Conservation (phyloP, 768 basidiomycete genomes). For the Trametes maxima region DNA sequence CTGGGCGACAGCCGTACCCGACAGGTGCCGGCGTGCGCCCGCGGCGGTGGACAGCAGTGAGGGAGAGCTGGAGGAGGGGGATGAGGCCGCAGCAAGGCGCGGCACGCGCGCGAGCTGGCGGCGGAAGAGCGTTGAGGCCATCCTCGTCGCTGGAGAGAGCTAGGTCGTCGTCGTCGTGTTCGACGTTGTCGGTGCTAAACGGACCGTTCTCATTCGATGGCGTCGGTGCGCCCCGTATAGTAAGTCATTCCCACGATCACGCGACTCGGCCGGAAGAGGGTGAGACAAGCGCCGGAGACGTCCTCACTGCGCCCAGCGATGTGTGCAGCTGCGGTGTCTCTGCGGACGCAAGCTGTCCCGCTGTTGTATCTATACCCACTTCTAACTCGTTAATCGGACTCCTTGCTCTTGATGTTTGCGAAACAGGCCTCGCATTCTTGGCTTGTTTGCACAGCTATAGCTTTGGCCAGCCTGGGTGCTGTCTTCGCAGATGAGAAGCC, state of each 20-base stretch:
- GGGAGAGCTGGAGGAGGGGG: conserved; percentile 32
- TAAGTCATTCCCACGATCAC: conserved; percentile 24
- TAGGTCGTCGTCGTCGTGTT: conserved; percentile 29
- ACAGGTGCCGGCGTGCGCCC: conserved; percentile 39
- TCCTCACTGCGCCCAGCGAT: neutral
- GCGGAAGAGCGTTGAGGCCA: conserved; percentile 70
- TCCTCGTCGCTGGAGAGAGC: conserved; percentile 41
- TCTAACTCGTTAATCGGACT: neutral
- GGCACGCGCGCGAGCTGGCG: conserved; percentile 51
- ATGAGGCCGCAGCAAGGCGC: conserved; percentile 35
- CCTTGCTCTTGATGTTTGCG: conserved; percentile 5
- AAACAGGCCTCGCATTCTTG: neutral
- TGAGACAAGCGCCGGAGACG: neutral
- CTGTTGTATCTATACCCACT: neutral
- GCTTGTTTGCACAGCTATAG: conserved; percentile 10
- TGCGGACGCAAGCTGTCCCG: conserved; percentile 5
- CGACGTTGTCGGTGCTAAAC: conserved; percentile 34
- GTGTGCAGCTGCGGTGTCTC: conserved; percentile 8
- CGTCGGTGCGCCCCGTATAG: conserved; percentile 15
- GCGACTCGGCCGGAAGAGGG: neutral
- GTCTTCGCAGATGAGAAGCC: conserved; percentile 47
- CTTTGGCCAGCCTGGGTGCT: conserved; percentile 10
- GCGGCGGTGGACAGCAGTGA: conserved; percentile 12
- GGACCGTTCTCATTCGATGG: conserved; percentile 34
- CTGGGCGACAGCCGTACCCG: conserved; percentile 39